Base-by-base conservation (phyloP, 352 stramenopile genomes). In the Phytophthora citrophthora region DNA sequence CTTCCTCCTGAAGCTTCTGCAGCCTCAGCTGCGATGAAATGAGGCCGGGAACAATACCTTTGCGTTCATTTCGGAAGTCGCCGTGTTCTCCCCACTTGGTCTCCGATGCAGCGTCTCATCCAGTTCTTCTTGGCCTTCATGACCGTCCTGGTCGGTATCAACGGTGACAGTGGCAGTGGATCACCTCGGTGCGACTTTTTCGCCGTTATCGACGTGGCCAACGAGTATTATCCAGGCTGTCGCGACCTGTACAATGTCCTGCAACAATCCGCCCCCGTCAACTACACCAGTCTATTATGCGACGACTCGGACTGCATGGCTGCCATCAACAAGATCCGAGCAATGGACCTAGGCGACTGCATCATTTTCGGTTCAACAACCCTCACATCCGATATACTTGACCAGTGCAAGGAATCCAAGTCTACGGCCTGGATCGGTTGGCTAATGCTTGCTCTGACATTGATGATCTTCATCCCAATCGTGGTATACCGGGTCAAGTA, bases 221-320 rank as follows among this genome's bases (percentile, higher is more conserved):
- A 70, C 54, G 31, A 57, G 31, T 48, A 57, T 26, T 74, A 70
- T 27, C 41, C 54, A 15, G 43, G 32, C 23, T 74, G 66, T 29
- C 18, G 53, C 16, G 66, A 64, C 23, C 60, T 74, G 3, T 70
- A 74, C 61, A 67, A 74, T 46, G 53, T 74, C 13, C 50, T 74
- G 43, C 54, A 61, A 23, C 54, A 67, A 47, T 74, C 66, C 18
- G 36, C 70, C 47, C 54, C 66, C 1, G 66, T 70, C 54, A 74
- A 60, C 43, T 67, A 52, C 60, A 74, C 61, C 23, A 61, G 53
- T 31, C 38, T 12, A 12, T 52, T 70, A 18, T 74, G 61, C 31
- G 50, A 48, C 46, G 43, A 62, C 48, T 39, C 40, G 16, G 65
- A 70, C 60, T 70, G 66, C 31, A 49, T 61, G 26, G 29, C 31